A percentile compares a stretch with the other conserved stretches of the same genome.
phyloP scores from a whole-genome alignment of 2,329 filamentous ascomycete genomes.

The Triangularia setosa region DNA sequence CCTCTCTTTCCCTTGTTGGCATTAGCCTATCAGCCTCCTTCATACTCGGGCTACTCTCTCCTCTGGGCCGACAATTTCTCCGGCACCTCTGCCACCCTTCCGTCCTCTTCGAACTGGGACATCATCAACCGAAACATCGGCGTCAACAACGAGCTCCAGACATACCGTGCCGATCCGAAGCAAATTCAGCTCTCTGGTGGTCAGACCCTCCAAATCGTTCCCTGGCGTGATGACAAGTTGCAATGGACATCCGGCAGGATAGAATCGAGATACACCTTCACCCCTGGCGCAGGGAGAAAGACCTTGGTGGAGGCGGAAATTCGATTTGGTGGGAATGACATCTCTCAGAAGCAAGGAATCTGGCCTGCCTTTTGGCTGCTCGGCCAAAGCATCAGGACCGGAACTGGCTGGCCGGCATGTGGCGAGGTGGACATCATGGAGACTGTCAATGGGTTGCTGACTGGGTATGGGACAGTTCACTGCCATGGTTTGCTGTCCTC shows the following conservation, averaged over 20 bases:
- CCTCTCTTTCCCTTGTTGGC: conserved; percentile 23
- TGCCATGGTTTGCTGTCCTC: conserved; percentile 33
- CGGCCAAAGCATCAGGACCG: conserved; percentile 43
- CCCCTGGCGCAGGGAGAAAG: conserved; percentile 36
- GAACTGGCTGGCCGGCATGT: conserved; percentile 45
- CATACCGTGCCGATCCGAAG: conserved; percentile 41
- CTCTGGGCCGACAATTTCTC: conserved; percentile 46
- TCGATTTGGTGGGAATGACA: conserved; percentile 40
- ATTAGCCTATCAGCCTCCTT: conserved; percentile 36
- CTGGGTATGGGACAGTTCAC: conserved; percentile 46
- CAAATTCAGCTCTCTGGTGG: conserved; percentile 50
- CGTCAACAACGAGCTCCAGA: conserved; percentile 50
- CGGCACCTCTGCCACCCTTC: conserved; percentile 36
- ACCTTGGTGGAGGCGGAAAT: conserved; percentile 44
- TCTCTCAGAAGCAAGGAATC: conserved; percentile 43
- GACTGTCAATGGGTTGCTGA: conserved; percentile 43
- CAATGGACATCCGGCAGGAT: conserved; percentile 49
- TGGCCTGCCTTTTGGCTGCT: conserved; percentile 55
- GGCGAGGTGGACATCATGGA: conserved; percentile 52
- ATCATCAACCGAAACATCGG: conserved; percentile 41
- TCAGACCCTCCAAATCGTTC: conserved; percentile 48
- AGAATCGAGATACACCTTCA: conserved; percentile 45
- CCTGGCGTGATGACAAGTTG: conserved; percentile 34
- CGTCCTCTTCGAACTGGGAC: conserved; percentile 43
- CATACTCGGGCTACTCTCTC: conserved; percentile 38